These are phyloP conservation scores for Pseudonitzschia pungens DNA, from an alignment of 108 stramenopile species.

Conservation along the genomic window DNA sequence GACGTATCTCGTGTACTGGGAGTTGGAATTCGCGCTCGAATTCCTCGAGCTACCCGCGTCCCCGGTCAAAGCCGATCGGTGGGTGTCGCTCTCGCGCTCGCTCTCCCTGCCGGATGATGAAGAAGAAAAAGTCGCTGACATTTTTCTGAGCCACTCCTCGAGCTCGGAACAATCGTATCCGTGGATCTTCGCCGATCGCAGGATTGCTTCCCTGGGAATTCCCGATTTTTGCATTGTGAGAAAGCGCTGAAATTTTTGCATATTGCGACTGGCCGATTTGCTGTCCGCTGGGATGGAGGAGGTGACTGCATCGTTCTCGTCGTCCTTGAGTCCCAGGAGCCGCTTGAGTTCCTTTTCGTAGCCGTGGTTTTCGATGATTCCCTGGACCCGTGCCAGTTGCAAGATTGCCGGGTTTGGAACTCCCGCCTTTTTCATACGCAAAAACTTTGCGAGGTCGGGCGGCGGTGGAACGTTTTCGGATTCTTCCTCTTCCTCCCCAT, in stretches of 20 bases:
- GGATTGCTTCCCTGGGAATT: background rate
- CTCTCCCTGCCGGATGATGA: background rate
- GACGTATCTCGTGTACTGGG: background rate
- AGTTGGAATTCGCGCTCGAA: no score
- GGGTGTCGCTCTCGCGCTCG: background rate
- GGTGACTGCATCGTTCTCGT: background rate
- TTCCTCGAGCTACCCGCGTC: no score
- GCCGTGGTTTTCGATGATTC: background rate
- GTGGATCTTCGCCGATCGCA: background rate
- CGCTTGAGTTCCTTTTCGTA: background rate
- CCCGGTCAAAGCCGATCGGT: background rate
- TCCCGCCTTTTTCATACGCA: background rate
- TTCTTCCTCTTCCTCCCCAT: background rate
- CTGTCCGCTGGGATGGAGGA: background rate
- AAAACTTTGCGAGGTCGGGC: background rate
- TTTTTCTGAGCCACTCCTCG: background rate
- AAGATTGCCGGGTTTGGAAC: background rate
- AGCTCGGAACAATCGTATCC: background rate
- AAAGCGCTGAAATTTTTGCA: no score
- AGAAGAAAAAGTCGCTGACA: background rate
- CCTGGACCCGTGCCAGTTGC: conserved; percentile 5
- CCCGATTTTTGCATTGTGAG: background rate
- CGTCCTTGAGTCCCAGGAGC: background rate
- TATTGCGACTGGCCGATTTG: no score
- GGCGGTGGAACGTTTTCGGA: background rate